These are phyloP conservation scores for Verbena officinalis DNA, from an alignment of 257 asterid genomes.

Conservation along the genomic window DNA sequence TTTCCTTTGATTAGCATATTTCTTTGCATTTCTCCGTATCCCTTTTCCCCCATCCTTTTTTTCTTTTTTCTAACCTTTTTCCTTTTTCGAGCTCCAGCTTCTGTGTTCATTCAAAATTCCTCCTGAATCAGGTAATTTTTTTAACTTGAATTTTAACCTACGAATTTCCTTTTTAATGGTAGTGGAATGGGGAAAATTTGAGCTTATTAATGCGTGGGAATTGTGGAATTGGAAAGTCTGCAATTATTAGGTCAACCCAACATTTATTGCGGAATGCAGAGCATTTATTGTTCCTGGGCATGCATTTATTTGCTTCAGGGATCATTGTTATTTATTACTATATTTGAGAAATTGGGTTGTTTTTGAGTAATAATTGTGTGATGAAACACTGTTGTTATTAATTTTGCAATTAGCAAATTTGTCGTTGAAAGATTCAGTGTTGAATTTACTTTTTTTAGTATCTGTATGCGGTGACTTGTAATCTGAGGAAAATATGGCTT, in stretches of 20 bases:
- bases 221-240: slow-evolving; percentile 17
- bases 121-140: slow-evolving; percentile 33
- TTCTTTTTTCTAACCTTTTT: too few relatives aligned
- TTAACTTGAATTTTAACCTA: not conserved
- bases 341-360: slow-evolving; percentile 35
- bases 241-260: slow-evolving; percentile 44
- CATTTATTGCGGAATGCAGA: slow-evolving; percentile 41
- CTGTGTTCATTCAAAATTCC: slow-evolving; percentile 29
- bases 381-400: slow-evolving; percentile 20
- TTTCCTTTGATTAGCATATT: slow-evolving; percentile 32
- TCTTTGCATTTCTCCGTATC: slow-evolving; percentile 25
- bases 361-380: slow-evolving; percentile 21
- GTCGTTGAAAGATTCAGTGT: slow-evolving; percentile 27
- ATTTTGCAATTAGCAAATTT: slow-evolving; percentile 19
- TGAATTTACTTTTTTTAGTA: slow-evolving; percentile 5
- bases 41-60: not conserved
- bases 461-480: slow-evolving; percentile 3
- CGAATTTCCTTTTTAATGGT: slow-evolving; percentile 17
- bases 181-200: slow-evolving; percentile 15
- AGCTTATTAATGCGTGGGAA: slow-evolving; percentile 27
- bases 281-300: slow-evolving; percentile 24
- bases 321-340: slow-evolving; percentile 22
- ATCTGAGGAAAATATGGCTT: not conserved
- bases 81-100: slow-evolving; percentile 35
- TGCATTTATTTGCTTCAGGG: slow-evolving; percentile 41